Base-by-base conservation (phyloP, 1,139 yeast species). In the Petasospora fabianii region DNA sequence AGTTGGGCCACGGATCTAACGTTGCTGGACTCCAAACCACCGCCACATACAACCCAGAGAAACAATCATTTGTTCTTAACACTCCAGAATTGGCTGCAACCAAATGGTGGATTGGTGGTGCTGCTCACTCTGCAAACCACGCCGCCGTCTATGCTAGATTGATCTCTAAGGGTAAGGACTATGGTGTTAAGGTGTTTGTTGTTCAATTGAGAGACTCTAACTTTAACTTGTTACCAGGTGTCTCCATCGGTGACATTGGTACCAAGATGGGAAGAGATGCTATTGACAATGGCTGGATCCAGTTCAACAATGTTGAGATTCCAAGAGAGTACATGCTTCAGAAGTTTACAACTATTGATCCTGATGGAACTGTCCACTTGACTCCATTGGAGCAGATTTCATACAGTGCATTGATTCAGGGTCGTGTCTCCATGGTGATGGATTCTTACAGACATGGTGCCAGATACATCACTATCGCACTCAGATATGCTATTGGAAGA, bases 61-160 rank as follows among this genome's bases (percentile, higher is more conserved):
- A 71, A 22, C 87, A 85, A 55, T 77, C 80, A 47, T 85, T 88
- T 53, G 62, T 75, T 39, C 79, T 88, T 50, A 78, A 85, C 60
- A 88, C 97, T 18, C 97, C 97, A 7, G 86, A 86, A 59, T 66
- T 84, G 47, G 88, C 92, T 39, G 96, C 96, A 28, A 86, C 96
- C 43, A 88, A 88, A 65, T 88, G 96, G 96, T 88, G 97, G 97
- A 88, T 88, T 56, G 97, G 96, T 39, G 97, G 97, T 58, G 96
- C 96, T 38, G 96, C 96, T 6, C 95, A 86, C 60, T 82, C 95
- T 19, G 84, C 96, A 9, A 85, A 92, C 34, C 96, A 88, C 64
- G 69, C 87, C 19, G 76, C 84, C 27, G 81, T 77, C 35, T 88
- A 80, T 58, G 96, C 96, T 24, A 74, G 96, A 54, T 72, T 88